Conservation (phyloP, 805 yeast genomes). For the Candida stauntonica region DNA sequence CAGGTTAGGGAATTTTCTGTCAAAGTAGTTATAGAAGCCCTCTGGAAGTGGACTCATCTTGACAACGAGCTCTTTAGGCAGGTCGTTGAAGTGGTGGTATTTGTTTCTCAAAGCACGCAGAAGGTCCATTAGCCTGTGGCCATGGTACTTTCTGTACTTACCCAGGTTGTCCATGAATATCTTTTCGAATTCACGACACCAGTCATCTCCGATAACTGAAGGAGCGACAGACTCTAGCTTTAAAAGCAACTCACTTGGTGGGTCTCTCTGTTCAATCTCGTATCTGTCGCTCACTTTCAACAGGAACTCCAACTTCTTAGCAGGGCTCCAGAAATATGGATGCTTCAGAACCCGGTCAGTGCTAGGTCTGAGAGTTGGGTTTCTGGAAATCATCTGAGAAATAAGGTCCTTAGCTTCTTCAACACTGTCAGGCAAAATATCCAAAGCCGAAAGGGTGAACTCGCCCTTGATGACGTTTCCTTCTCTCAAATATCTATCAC, state of each 20-base stretch:
- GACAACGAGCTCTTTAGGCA: conserved; percentile 60
- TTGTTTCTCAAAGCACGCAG: conserved; percentile 88
- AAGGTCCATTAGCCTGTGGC: conserved; percentile 75
- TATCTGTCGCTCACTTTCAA: conserved; percentile 87
- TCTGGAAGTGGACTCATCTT: conserved; percentile 78
- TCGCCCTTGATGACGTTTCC: conserved; percentile 77
- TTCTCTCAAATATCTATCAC: conserved; percentile 84
- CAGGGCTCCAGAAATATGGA: conserved; percentile 82
- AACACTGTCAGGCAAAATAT: conserved; percentile 33
- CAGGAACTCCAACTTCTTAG: conserved; percentile 75
- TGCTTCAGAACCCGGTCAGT: conserved; percentile 67
- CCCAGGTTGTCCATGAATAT: conserved; percentile 79
- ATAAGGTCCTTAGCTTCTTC: conserved; percentile 73
- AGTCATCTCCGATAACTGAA: conserved; percentile 58
- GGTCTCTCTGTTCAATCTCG: conserved; percentile 79
- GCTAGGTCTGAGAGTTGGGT: conserved; percentile 70
- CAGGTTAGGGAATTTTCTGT: conserved; percentile 68
- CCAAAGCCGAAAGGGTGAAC: conserved; percentile 31
- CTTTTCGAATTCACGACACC: conserved; percentile 74
- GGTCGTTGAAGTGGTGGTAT: conserved; percentile 89
- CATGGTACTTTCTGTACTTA: conserved; percentile 83
- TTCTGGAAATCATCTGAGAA: conserved; percentile 58
- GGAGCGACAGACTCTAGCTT: conserved; percentile 50
- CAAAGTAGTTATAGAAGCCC: conserved; percentile 79
- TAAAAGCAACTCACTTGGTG: conserved; percentile 57